phyloP scores from a whole-genome alignment of 225 moss, liverwort and hornwort species.

The Physcomitrium patens region DNA sequence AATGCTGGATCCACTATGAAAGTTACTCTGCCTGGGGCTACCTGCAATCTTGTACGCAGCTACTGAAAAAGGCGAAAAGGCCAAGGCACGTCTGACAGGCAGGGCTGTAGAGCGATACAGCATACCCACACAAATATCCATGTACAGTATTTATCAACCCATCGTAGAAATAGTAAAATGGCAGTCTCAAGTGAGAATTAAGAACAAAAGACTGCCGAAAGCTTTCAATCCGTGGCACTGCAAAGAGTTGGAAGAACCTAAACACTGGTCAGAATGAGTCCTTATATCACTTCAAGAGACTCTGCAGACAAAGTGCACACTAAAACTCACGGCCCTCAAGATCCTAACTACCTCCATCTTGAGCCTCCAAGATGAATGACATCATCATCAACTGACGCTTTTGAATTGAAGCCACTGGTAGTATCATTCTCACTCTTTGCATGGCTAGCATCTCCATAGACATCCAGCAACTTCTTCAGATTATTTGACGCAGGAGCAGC shows the following conservation, averaged over 20 bases:
- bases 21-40: constrained; percentile 44
- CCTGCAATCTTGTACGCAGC: constrained; percentile 53
- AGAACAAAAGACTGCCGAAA: constrained; percentile 45
- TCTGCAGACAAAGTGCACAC: constrained; percentile 40
- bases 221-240: constrained; percentile 43
- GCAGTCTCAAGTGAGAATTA: constrained; percentile 37
- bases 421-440: constrained; percentile 74
- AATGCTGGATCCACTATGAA: constrained; percentile 54
- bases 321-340: constrained; percentile 30
- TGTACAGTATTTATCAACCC: constrained; percentile 44
- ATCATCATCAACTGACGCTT: constrained; percentile 61
- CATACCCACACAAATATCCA: constrained; percentile 49
- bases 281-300: constrained; percentile 27
- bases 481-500: constrained; percentile 50
- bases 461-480: constrained; percentile 70
- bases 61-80: constrained; percentile 45
- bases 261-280: constrained; percentile 41
- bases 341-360: constrained; percentile 56
- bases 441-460: constrained; percentile 73
- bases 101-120: constrained; percentile 57
- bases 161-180: constrained; percentile 34
- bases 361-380: constrained; percentile 71
- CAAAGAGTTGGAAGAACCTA: constrained; percentile 37
- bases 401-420: constrained; percentile 62
- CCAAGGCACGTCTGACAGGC: constrained; percentile 49